A percentile compares a stretch with the other conserved stretches of the same genome.
Evolutionary conservation across 108 stramenopile species (phyloP).

Genomic region (Fistulifera pelliculosa): DNA sequence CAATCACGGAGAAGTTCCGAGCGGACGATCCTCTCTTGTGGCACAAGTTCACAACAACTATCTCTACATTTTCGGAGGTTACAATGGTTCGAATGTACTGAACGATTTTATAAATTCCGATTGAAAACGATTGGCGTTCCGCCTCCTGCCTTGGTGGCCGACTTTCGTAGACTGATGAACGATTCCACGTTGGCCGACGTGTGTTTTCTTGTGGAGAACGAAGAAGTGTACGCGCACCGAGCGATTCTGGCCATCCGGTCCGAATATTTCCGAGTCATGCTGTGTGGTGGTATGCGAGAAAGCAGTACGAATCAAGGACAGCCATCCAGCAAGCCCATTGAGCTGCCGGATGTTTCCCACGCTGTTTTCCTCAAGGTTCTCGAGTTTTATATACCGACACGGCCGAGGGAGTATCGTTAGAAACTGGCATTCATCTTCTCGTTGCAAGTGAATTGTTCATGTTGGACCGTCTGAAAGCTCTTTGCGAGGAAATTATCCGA

Average conservation of each 20-base stretch:
- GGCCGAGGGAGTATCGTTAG: conserved; percentile 50
- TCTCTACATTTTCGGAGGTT: conserved; percentile 84
- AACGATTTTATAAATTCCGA: conserved; percentile 93
- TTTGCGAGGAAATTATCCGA: conserved; percentile 86
- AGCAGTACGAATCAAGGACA: conserved; percentile 7
- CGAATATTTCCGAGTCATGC: conserved; percentile 90
- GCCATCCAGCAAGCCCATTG: conserved; percentile 28
- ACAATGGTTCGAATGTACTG: conserved; percentile 73
- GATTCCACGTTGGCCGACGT: conserved; percentile 79
- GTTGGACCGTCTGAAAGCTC: conserved; percentile 81
- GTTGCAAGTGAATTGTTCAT: conserved; percentile 90
- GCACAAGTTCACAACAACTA: conserved; percentile 82
- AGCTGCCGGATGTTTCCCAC: conserved; percentile 73
- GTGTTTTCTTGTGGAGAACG: conserved; percentile 86
- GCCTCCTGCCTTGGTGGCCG: conserved; percentile 64
- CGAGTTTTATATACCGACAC: conserved; percentile 93
- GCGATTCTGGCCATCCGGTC: conserved; percentile 86
- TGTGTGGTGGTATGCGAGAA: conserved; percentile 85
- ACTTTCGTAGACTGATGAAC: conserved; percentile 68
- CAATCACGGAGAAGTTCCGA: conserved; percentile 56
- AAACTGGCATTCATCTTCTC: conserved; percentile 77
- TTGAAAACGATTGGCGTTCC: conserved; percentile 75
- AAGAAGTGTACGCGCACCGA: conserved; percentile 78
- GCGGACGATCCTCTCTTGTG: conserved; percentile 84
- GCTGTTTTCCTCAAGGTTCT: conserved; percentile 80